phyloP scores from a whole-genome alignment of 1,139 yeast species.

The Sporopachydermia cereana region DNA sequence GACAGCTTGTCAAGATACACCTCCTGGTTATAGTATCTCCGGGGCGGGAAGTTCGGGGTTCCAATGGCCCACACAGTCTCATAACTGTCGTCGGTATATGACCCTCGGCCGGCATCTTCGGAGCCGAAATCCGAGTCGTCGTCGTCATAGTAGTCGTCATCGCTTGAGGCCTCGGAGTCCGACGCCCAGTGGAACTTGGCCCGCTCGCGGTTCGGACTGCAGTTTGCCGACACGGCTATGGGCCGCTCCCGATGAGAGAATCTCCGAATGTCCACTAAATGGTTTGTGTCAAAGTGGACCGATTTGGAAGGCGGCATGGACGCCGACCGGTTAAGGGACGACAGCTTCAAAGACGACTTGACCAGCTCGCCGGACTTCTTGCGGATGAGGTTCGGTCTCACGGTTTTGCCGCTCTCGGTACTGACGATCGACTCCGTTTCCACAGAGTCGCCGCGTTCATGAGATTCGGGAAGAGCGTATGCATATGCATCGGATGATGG shows the following conservation, averaged over 20 bases:
- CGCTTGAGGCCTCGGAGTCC: conserved; percentile 21
- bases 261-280: conserved; percentile 53
- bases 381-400: conserved; percentile 32
- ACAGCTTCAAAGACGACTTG: conserved; percentile 55
- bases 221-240: conserved; percentile 57
- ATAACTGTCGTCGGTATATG: conserved; percentile 17
- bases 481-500: no score
- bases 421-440: neutral
- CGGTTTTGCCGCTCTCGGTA: neutral
- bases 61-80: conserved; percentile 38
- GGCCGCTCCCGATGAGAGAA: conserved; percentile 67
- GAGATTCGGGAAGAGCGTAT: no score
- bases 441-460: neutral
- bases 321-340: conserved; percentile 36
- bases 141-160: conserved; percentile 19
- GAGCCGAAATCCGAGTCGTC: conserved; percentile 18
- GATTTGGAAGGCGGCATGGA: conserved; percentile 62
- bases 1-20: conserved; percentile 58
- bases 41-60: conserved; percentile 33
- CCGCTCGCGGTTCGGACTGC: conserved; percentile 33
- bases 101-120: conserved; percentile 10
- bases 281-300: conserved; percentile 65
- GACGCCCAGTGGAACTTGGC: conserved; percentile 22
- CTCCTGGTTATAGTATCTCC: conserved; percentile 21
- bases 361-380: conserved; percentile 76